Conservation (phyloP, 2,329 filamentous ascomycete species). For the Endothia cerciana region DNA sequence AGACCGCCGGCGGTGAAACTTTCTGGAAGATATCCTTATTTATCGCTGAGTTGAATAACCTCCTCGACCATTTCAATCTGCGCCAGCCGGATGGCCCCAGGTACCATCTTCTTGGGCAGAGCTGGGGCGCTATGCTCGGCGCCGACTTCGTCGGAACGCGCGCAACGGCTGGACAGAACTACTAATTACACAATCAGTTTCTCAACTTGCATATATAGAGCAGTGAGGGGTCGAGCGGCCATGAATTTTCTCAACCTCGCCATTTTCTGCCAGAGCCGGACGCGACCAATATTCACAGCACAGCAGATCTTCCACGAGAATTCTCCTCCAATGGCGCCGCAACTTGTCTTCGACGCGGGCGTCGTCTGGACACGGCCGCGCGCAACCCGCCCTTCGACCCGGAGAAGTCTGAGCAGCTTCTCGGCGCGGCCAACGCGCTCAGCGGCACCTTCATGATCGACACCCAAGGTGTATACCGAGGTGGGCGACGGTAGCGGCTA, state of each 20-base stretch:
- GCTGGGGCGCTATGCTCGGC: slow-evolving; percentile 19
- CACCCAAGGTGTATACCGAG: slow-evolving; percentile 41
- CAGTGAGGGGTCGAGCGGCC: neutral
- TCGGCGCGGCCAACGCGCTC: slow-evolving; percentile 36
- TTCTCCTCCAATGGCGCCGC: slow-evolving; percentile 32
- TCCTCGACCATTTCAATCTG: slow-evolving; percentile 30
- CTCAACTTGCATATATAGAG: no score
- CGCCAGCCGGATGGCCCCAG: slow-evolving; percentile 4
- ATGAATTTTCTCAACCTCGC: neutral
- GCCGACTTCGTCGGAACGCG: slow-evolving; percentile 11
- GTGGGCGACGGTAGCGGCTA: slow-evolving; percentile 38
- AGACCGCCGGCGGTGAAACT: slow-evolving; percentile 38
- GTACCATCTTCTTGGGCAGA: slow-evolving; percentile 27
- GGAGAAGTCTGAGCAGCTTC: slow-evolving; percentile 38
- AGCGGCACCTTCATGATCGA: slow-evolving; percentile 37
- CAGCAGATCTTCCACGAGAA: neutral
- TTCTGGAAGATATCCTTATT: slow-evolving; percentile 35
- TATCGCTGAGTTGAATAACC: slow-evolving; percentile 32
- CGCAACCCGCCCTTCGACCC: slow-evolving; percentile 40
- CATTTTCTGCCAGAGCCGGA: neutral
- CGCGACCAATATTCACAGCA: neutral
- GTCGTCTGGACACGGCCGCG: slow-evolving; percentile 34
- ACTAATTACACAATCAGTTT: neutral
- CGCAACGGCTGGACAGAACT: neutral
- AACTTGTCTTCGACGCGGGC: slow-evolving; percentile 37